Conservation (phyloP, 495 filamentous ascomycete genomes). For the Lindgomyces ingoldianus region DNA sequence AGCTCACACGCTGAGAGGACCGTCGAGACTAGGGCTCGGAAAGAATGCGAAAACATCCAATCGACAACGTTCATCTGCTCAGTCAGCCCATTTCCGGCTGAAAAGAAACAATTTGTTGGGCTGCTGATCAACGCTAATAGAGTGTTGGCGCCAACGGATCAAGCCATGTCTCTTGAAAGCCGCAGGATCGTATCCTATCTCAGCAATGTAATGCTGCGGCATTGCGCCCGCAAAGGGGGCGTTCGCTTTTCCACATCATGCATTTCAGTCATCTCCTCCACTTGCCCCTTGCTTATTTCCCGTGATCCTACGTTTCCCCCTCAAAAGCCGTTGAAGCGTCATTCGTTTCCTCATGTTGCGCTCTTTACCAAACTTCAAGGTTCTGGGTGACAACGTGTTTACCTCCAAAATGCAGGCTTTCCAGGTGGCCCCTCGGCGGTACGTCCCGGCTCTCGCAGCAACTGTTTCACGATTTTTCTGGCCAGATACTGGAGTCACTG, state of each 20-base stretch:
- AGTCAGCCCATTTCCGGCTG: background rate
- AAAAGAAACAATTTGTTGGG: background rate
- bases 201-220: background rate
- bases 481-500: background rate
- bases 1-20: background rate
- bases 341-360: constrained; percentile 14
- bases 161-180: background rate
- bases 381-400: constrained; percentile 3
- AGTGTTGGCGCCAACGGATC: background rate
- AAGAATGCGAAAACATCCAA: background rate
- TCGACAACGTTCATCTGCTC: background rate
- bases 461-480: background rate
- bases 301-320: background rate
- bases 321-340: background rate
- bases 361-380: constrained; percentile 8
- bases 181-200: background rate
- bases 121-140: background rate
- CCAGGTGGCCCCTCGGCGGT: constrained; percentile 23
- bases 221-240: background rate
- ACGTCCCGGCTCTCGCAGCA: background rate
- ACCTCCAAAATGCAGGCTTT: constrained; percentile 17
- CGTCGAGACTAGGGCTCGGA: background rate
- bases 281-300: background rate
- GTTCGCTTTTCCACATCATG: background rate
- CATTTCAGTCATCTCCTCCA: background rate